Evolutionary conservation across 2,329 filamentous ascomycete genomes (phyloP).

Genomic region (Hypomyces rosellus): DNA sequence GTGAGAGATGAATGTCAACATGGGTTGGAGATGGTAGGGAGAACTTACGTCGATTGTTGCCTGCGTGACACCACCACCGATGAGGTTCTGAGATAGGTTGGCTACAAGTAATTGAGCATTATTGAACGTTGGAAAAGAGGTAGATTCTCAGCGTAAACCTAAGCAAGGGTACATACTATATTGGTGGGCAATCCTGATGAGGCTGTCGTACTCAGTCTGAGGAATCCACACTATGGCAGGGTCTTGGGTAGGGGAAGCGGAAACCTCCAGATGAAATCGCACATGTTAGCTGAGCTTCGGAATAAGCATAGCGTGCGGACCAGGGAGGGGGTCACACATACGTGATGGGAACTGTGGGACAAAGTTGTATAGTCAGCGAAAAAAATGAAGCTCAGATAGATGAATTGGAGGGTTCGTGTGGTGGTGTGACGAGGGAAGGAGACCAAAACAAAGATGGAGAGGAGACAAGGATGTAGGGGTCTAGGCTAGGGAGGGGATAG

Average conservation of each 20-base stretch:
- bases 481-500: too few species aligned
- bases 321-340: not conserved
- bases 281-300: not conserved
- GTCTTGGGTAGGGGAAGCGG: not conserved
- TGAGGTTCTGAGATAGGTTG: slow-evolving; percentile 36
- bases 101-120: slow-evolving; percentile 11
- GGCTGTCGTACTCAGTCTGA: slow-evolving; percentile 53
- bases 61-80: slow-evolving; percentile 41
- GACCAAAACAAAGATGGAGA: too few species aligned
- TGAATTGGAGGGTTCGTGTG: too few species aligned
- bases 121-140: not conserved
- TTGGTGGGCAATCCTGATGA: slow-evolving; percentile 47
- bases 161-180: slow-evolving; percentile 42
- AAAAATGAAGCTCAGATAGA: not conserved
- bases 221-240: slow-evolving; percentile 46
- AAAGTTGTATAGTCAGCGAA: not conserved
- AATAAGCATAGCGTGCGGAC: not conserved
- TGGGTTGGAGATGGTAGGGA: slow-evolving; percentile 14
- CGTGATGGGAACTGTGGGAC: slow-evolving; percentile 1
- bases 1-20: not conserved
- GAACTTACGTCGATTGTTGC: slow-evolving; percentile 36
- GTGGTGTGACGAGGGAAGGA: too few species aligned
- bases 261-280: not conserved
- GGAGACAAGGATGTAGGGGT: too few species aligned
- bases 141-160: not conserved